Evolutionary conservation across 306 rosid species (phyloP).

Genomic region (Lithocarpus polystachyus): DNA sequence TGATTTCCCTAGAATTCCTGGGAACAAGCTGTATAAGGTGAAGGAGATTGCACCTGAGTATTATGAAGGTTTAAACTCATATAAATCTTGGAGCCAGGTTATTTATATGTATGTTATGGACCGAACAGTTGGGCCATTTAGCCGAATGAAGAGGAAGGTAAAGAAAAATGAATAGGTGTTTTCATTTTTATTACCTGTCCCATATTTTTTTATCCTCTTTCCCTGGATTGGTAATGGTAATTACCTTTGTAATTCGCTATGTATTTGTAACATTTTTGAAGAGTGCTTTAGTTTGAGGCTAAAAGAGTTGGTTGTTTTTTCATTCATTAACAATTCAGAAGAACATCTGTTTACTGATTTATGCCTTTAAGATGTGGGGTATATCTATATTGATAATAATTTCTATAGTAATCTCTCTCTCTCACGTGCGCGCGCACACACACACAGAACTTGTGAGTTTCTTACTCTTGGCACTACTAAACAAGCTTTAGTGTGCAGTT

Average conservation of each 20-base stretch:
- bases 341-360: not conserved
- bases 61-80: slow-evolving; percentile 54
- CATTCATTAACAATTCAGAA: slow-evolving; percentile 11
- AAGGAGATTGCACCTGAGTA: slow-evolving; percentile 82
- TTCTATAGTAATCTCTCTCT: not conserved
- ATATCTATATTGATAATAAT: not conserved
- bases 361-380: not conserved
- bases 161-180: slow-evolving; percentile 52
- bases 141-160: slow-evolving; percentile 81
- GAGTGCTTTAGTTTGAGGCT: slow-evolving; percentile 24
- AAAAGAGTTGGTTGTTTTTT: slow-evolving; percentile 22
- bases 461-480: too few relatives aligned
- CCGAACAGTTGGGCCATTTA: slow-evolving; percentile 77
- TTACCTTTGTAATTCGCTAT: not conserved
- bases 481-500: too few relatives aligned
- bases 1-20: slow-evolving; percentile 89
- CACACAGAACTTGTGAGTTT: not conserved
- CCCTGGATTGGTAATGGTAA: not conserved
- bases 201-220: not conserved
- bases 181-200: slow-evolving; percentile 6
- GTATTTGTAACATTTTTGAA: slow-evolving; percentile 18
- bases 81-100: slow-evolving; percentile 81
- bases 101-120: slow-evolving; percentile 84
- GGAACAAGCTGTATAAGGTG: slow-evolving; percentile 82
- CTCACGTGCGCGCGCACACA: too few relatives aligned